Conservation (phyloP, 768 basidiomycete species). For the Lentinula raphanica region DNA sequence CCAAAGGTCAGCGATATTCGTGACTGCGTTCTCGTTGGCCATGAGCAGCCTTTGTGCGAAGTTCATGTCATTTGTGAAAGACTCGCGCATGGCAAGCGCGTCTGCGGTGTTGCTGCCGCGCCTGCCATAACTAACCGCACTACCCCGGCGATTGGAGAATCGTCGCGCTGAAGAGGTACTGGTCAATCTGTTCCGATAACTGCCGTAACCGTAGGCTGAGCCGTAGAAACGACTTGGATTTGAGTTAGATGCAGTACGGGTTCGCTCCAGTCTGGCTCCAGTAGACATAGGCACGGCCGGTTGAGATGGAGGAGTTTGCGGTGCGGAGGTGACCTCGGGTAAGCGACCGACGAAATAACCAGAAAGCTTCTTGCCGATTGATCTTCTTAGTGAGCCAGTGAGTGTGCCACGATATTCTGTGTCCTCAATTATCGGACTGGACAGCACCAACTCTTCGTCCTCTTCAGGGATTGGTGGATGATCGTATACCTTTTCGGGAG, state of each 20-base stretch:
- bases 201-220: constrained; percentile 74
- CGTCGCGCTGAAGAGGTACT: constrained; percentile 33
- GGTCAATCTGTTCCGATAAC: constrained; percentile 50
- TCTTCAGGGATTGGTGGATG: constrained; percentile 55
- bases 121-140: constrained; percentile 45
- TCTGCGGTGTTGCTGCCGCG: constrained; percentile 48
- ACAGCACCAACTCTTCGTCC: constrained; percentile 43
- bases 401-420: constrained; percentile 32
- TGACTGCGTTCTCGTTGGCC: constrained; percentile 93
- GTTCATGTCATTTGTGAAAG: constrained; percentile 55
- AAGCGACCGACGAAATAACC: constrained; percentile 53
- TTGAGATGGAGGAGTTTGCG: constrained; percentile 29
- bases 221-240: constrained; percentile 61
- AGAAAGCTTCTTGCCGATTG: constrained; percentile 50
- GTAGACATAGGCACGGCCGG: constrained; percentile 43
- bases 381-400: constrained; percentile 23
- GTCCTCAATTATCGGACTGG: constrained; percentile 44
- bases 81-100: constrained; percentile 28
- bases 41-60: constrained; percentile 85
- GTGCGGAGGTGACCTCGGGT: constrained; percentile 29
- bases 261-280: constrained; percentile 36
- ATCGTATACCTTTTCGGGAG: constrained; percentile 61
- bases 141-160: constrained; percentile 43
- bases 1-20: constrained; percentile 95
- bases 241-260: constrained; percentile 39